These are phyloP conservation scores for Euphorbia celastroides DNA, from an alignment of 441 rosid genomes.

Conservation along the genomic window DNA sequence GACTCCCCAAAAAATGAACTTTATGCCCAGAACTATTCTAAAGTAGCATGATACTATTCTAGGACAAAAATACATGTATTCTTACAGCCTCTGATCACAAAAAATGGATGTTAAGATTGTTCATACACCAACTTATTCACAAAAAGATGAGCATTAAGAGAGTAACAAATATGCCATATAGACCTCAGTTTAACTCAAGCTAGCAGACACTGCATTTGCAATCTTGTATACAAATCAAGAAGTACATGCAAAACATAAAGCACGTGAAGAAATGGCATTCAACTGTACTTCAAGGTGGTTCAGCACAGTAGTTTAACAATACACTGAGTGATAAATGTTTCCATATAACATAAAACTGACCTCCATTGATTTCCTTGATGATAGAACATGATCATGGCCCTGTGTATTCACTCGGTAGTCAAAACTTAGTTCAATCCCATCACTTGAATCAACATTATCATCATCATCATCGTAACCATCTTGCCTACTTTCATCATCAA, in stretches of 20 bases:
- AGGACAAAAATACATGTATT: background rate
- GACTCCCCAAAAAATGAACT: background rate
- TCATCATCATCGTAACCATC: conserved; percentile 40
- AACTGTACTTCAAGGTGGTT: background rate
- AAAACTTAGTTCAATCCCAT: conserved; percentile 84
- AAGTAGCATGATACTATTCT: background rate
- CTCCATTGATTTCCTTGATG: conserved; percentile 51
- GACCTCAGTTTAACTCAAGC: background rate
- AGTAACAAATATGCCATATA: background rate
- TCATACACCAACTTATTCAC: background rate
- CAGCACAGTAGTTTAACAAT: background rate
- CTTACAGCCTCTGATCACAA: background rate
- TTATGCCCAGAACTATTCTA: background rate
- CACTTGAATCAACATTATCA: conserved; percentile 39
- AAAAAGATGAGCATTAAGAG: background rate
- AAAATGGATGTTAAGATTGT: background rate
- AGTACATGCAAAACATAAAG: background rate
- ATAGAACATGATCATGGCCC: conserved; percentile 42
- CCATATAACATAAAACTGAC: conserved; percentile 29
- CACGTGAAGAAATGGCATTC: background rate
- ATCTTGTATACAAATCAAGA: background rate
- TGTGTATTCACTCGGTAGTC: conserved; percentile 51
- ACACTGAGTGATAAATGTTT: background rate
- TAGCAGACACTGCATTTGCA: background rate
- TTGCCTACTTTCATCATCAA: conserved; percentile 49